These are phyloP conservation scores for Kurtzmaniella quercitrusa DNA, from an alignment of 1,139 yeast species.

Conservation along the genomic window DNA sequence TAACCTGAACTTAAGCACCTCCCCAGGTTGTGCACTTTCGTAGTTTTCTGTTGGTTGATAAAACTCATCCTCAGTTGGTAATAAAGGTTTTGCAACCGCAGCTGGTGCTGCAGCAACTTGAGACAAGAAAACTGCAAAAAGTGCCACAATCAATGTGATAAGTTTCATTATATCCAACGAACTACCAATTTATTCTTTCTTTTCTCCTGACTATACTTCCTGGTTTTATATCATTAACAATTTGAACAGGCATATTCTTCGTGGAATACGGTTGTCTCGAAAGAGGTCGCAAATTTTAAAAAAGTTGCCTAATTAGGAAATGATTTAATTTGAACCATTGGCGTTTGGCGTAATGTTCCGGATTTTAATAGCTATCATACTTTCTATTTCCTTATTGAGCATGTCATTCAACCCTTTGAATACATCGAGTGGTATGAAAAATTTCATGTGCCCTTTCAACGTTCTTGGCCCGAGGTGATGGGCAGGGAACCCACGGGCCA, in stretches of 20 bases:
- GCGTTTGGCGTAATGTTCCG: background rate
- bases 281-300: background rate
- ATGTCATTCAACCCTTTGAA: too few species aligned
- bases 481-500: too few species aligned
- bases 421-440: too few species aligned
- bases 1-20: conserved; percentile 19
- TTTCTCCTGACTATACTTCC: too few species aligned
- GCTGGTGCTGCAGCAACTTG: conserved; percentile 1
- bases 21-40: conserved; percentile 20
- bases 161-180: background rate
- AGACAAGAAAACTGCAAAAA: background rate
- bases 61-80: conserved; percentile 23
- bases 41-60: conserved; percentile 23
- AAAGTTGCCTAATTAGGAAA: background rate
- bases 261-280: background rate
- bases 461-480: too few species aligned
- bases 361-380: background rate
- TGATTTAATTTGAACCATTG: background rate
- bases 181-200: too few species aligned
- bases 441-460: too few species aligned
- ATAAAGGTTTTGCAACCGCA: background rate
- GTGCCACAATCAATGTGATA: background rate
- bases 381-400: too few species aligned
- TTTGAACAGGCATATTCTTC: background rate
- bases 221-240: background rate